phyloP scores from a whole-genome alignment of 2,329 filamentous ascomycete genomes.

The Peltaster fructicola region DNA sequence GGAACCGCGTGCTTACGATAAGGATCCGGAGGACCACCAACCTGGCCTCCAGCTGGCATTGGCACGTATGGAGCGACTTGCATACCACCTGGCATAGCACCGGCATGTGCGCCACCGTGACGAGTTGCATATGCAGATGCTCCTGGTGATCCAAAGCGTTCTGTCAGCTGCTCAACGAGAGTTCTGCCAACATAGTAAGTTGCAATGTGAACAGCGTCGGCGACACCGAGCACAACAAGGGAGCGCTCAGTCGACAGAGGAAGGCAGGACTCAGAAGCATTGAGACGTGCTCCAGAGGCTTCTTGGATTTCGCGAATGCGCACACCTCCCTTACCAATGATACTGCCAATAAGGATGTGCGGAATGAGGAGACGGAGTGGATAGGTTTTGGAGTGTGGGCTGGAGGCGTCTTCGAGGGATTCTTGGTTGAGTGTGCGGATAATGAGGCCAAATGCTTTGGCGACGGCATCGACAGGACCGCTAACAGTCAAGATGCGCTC shows the following conservation, averaged over 20 bases:
- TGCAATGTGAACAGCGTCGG: constrained; percentile 95
- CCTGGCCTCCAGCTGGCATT: constrained; percentile 81
- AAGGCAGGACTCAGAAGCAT: constrained; percentile 87
- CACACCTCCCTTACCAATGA: constrained; percentile 92
- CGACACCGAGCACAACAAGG: constrained; percentile 93
- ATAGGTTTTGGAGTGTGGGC: constrained; percentile 89
- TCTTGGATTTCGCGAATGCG: constrained; percentile 98
- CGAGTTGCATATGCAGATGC: constrained; percentile 96
- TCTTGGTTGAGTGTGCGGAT: constrained; percentile 98
- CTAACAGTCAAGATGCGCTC: constrained; percentile 96
- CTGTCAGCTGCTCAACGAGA: constrained; percentile 91
- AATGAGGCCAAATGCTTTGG: constrained; percentile 96
- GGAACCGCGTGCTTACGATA: constrained; percentile 61
- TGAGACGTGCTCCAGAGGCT: constrained; percentile 85
- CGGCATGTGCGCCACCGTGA: constrained; percentile 80
- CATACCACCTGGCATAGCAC: constrained; percentile 91
- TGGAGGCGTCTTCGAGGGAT: constrained; percentile 71
- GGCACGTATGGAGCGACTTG: constrained; percentile 97
- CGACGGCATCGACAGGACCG: constrained; percentile 86
- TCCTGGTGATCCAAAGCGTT: constrained; percentile 86
- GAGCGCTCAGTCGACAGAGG: constrained; percentile 92
- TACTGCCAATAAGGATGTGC: constrained; percentile 92
- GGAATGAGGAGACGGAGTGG: constrained; percentile 88
- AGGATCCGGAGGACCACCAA: constrained; percentile 76
- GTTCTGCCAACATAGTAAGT: constrained; percentile 98